Conservation (phyloP, 345 rosid species). For the Theobroma cacao region DNA sequence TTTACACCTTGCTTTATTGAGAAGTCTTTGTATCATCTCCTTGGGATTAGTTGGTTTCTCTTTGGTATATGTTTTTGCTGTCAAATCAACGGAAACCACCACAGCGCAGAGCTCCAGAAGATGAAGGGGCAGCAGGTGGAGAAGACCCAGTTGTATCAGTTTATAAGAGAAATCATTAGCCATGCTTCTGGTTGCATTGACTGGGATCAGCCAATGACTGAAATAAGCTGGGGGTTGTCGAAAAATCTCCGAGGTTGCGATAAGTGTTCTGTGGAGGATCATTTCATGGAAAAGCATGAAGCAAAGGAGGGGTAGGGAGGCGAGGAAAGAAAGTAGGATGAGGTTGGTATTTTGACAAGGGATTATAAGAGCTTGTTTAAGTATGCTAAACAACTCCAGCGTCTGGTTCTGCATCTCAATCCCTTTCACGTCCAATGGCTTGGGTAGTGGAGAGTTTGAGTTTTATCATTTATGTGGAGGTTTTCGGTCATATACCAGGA, state of each 20-base stretch:
- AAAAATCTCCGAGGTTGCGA: not conserved
- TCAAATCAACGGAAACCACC: not conserved
- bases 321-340: conserved; percentile 16
- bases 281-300: conserved; percentile 25
- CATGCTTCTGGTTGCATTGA: not conserved
- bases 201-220: not conserved
- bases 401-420: too few species aligned
- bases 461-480: too few species aligned
- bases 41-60: conserved; percentile 9
- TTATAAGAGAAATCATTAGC: too few species aligned
- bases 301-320: conserved; percentile 24
- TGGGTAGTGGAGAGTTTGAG: too few species aligned
- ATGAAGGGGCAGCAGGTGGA: conserved; percentile 25
- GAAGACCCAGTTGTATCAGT: conserved; percentile 14
- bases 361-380: conserved; percentile 20
- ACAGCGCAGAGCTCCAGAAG: conserved; percentile 20
- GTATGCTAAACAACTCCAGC: conserved; percentile 11
- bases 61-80: conserved; percentile 2
- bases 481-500: too few species aligned
- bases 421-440: too few species aligned
- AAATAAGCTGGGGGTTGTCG: not conserved
- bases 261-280: conserved; percentile 19
- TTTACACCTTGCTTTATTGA: not conserved
- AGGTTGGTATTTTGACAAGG: conserved; percentile 10
- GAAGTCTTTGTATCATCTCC: not conserved